phyloP scores from a whole-genome alignment of 2,329 filamentous ascomycete species.

The Mycosphaerella arachidis region DNA sequence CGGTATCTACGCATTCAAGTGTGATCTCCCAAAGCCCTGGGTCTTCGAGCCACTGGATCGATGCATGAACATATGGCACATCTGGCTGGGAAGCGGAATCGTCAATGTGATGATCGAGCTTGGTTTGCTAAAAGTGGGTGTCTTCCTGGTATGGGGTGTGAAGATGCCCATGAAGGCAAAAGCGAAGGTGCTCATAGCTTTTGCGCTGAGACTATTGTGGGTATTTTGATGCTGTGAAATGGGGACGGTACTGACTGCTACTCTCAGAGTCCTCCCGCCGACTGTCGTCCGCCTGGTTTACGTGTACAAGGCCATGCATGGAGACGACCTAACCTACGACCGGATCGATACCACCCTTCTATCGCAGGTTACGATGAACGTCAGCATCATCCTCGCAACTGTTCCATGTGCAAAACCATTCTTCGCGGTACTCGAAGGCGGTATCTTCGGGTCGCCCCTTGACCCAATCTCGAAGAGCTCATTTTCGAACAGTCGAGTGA shows the following conservation, averaged over 20 bases:
- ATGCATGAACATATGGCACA: conserved; percentile 18
- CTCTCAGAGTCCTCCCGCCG: conserved; percentile 18
- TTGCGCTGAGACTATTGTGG: conserved; percentile 25
- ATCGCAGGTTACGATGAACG: conserved; percentile 24
- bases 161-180: conserved; percentile 25
- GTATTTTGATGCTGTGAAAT: neutral
- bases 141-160: conserved; percentile 25
- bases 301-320: conserved; percentile 10
- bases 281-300: conserved; percentile 17
- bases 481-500: neutral
- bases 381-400: conserved; percentile 28
- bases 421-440: conserved; percentile 22
- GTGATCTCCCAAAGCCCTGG: conserved; percentile 26
- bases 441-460: conserved; percentile 13
- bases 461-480: neutral
- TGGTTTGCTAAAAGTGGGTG: conserved; percentile 18
- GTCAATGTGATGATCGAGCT: conserved; percentile 22
- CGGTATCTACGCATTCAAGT: conserved; percentile 20
- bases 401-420: conserved; percentile 31
- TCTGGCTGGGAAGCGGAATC: conserved; percentile 18
- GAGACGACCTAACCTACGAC: conserved; percentile 15
- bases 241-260: neutral
- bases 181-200: conserved; percentile 21
- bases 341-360: conserved; percentile 21
- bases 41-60: conserved; percentile 6